These are phyloP conservation scores for Luffa aegyptiaca DNA, from an alignment of 306 rosid genomes.

Conservation along the genomic window DNA sequence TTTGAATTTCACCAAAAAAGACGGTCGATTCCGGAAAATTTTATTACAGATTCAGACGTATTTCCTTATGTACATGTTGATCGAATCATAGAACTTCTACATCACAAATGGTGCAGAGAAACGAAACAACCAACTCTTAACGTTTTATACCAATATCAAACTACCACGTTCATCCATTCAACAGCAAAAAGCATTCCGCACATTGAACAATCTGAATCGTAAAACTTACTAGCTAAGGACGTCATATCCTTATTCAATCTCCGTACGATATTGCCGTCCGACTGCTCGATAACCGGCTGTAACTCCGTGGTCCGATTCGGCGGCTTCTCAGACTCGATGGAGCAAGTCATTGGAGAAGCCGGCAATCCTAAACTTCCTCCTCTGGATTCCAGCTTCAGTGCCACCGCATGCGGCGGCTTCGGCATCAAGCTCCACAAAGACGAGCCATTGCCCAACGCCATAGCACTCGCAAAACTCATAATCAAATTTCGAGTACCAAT, in stretches of 20 bases:
- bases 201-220: background rate
- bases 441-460: background rate
- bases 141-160: background rate
- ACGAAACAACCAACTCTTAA: background rate
- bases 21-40: background rate
- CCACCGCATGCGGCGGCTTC: background rate
- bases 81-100: background rate
- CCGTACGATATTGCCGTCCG: background rate
- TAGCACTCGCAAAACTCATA: background rate
- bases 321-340: background rate
- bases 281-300: background rate
- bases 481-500: background rate
- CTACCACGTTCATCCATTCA: background rate
- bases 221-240: background rate
- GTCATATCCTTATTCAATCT: background rate
- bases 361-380: background rate
- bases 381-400: background rate
- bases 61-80: background rate
- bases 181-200: background rate
- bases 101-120: background rate
- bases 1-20: background rate
- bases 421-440: background rate
- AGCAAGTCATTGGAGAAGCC: conserved; percentile 3
- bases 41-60: background rate
- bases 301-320: conserved; percentile 1